Conservation (phyloP, 805 yeast species). For the Zygosaccharomyces rouxii region DNA sequence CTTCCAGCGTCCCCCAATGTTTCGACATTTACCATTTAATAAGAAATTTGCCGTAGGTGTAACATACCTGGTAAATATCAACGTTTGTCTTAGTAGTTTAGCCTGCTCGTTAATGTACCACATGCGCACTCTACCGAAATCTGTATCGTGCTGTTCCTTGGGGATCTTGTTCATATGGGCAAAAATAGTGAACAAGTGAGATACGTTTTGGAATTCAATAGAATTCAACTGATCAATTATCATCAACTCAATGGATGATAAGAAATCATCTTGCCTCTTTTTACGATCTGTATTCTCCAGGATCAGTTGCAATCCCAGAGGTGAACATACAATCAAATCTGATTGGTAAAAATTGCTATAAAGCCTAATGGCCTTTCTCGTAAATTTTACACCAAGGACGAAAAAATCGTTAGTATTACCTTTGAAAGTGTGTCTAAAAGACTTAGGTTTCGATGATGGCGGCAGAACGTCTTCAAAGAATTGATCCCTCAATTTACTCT, state of each 20-base stretch:
- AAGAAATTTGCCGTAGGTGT: constrained; percentile 80
- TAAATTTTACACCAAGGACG: constrained; percentile 83
- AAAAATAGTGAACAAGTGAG: constrained; percentile 68
- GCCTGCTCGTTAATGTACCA: constrained; percentile 88
- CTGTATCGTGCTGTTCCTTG: constrained; percentile 72
- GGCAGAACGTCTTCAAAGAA: constrained; percentile 52
- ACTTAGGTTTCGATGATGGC: constrained; percentile 65
- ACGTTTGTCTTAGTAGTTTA: constrained; percentile 65
- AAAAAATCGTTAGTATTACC: constrained; percentile 93
- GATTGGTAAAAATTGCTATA: constrained; percentile 80
- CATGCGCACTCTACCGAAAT: constrained; percentile 86
- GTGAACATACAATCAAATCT: constrained; percentile 86
- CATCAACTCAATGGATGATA: constrained; percentile 81
- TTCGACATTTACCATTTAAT: constrained; percentile 44
- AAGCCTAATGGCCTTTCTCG: constrained; percentile 79
- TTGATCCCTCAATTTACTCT: constrained; percentile 66
- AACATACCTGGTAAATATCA: constrained; percentile 67
- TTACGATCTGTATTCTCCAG: constrained; percentile 57
- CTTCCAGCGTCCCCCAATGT: constrained; percentile 57
- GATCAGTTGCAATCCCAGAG: constrained; percentile 79
- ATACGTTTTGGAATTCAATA: constrained; percentile 89
- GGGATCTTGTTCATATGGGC: constrained; percentile 75
- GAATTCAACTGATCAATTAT: constrained; percentile 82
- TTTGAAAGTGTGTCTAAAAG: constrained; percentile 70
- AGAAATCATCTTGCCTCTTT: constrained; percentile 70